phyloP scores from a whole-genome alignment of 2,329 filamentous ascomycete species.

The Trichoderma pleuroti region DNA sequence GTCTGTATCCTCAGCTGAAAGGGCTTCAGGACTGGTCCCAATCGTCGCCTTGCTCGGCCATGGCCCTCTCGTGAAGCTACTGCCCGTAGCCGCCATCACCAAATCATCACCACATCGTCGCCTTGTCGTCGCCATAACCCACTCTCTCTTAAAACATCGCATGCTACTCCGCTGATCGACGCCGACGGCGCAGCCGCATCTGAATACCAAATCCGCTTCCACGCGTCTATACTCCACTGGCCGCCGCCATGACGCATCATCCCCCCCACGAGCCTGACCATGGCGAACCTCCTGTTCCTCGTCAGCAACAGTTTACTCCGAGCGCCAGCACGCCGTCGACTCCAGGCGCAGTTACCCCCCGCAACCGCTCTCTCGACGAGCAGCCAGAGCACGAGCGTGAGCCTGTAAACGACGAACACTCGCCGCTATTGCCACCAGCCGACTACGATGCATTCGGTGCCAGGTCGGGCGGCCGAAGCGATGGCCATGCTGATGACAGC shows the following conservation, averaged over 20 bases:
- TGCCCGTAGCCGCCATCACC: background rate
- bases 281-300: background rate
- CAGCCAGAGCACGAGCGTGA: slow-evolving; percentile 19
- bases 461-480: slow-evolving; percentile 17
- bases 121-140: background rate
- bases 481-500: slow-evolving; percentile 26
- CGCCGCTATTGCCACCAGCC: slow-evolving; percentile 29
- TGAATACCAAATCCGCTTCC: background rate
- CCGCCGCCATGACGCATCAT: slow-evolving; percentile 14
- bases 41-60: background rate
- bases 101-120: background rate
- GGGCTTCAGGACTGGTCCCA: background rate
- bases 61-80: slow-evolving; percentile 15
- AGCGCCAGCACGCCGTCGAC: slow-evolving; percentile 12
- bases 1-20: background rate
- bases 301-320: background rate
- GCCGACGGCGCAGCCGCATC: background rate
- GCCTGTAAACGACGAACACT: slow-evolving; percentile 27
- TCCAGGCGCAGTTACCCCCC: slow-evolving; percentile 7
- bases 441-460: background rate
- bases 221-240: background rate
- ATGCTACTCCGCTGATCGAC: background rate
- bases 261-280: background rate
- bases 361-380: slow-evolving; percentile 23
- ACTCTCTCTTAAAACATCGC: background rate